Evolutionary conservation across 345 rosid species (phyloP).

Genomic region (Corchorus olitorius): DNA sequence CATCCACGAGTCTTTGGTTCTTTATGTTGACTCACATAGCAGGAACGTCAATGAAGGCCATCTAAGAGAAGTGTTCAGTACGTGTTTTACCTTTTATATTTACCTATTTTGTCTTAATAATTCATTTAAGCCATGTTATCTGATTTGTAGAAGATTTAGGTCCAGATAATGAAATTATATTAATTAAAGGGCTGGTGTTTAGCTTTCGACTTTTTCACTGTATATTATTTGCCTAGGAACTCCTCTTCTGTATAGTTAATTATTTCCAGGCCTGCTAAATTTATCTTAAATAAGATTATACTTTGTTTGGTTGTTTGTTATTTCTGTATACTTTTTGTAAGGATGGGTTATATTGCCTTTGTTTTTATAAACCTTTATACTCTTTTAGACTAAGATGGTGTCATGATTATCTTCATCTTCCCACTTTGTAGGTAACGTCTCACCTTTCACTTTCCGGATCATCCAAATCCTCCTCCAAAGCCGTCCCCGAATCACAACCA

Average conservation of each 20-base stretch:
- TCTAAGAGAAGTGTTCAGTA: slow-evolving; percentile 89
- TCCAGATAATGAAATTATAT: background rate
- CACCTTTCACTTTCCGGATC: too few relatives aligned
- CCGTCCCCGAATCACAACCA: too few relatives aligned
- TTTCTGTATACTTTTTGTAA: background rate
- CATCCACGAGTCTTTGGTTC: slow-evolving; percentile 81
- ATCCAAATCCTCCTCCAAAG: too few relatives aligned
- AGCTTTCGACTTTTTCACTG: background rate
- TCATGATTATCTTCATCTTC: slow-evolving; percentile 3
- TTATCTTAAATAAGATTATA: background rate
- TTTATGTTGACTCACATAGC: slow-evolving; percentile 77
- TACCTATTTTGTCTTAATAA: background rate
- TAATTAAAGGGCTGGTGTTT: background rate
- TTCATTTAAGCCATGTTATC: background rate
- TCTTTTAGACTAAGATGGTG: background rate
- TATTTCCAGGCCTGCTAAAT: background rate
- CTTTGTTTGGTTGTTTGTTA: background rate
- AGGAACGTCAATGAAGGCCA: slow-evolving; percentile 95
- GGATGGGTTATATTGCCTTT: background rate
- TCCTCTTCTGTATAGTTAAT: background rate
- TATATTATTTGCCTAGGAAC: background rate
- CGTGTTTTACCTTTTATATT: slow-evolving; percentile 20
- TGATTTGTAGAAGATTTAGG: background rate
- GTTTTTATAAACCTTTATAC: background rate
- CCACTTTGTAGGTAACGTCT: slow-evolving; percentile 46